Conservation (phyloP, 1,139 yeast genomes). For the Pichia norvegensis region DNA sequence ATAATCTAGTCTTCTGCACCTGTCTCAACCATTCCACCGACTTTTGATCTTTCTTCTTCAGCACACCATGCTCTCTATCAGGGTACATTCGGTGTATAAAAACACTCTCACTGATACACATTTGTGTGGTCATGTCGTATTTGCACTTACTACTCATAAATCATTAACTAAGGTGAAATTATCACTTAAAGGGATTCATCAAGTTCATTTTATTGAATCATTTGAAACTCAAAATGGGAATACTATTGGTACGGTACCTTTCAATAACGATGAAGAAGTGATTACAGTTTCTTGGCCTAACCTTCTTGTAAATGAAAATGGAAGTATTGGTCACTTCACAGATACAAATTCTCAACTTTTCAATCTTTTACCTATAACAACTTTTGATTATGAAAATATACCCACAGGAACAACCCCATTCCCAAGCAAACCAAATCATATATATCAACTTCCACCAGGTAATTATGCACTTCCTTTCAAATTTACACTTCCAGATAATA, state of each 20-base stretch:
- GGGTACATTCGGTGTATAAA: conserved; percentile 6
- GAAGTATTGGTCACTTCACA: conserved; percentile 8
- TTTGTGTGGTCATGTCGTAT: not conserved
- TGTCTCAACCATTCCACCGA: not conserved
- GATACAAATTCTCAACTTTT: not conserved
- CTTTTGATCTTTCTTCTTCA: not conserved
- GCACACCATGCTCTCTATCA: conserved; percentile 1
- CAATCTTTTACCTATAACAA: not conserved
- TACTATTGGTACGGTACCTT: conserved; percentile 6
- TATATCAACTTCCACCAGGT: conserved; percentile 46
- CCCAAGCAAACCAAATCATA: conserved; percentile 16
- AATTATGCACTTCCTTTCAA: conserved; percentile 61
- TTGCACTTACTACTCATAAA: not conserved
- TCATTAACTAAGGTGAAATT: conserved; percentile 39
- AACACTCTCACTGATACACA: conserved; percentile 34
- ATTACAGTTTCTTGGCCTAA: conserved; percentile 5
- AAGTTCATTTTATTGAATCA: conserved; percentile 44
- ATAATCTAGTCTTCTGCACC: too few relatives aligned
- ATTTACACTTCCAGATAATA: conserved; percentile 47
- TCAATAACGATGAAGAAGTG: conserved; percentile 3
- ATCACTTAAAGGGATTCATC: conserved; percentile 45
- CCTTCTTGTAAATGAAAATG: conserved; percentile 6
- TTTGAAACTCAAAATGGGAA: conserved; percentile 16
- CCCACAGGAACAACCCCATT: conserved; percentile 32
- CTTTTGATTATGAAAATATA: conserved; percentile 4